A percentile compares a stretch with the other conserved stretches of the same genome.
Evolutionary conservation across 495 filamentous ascomycete genomes (phyloP).

Genomic region (Penicillium bialowiezense): DNA sequence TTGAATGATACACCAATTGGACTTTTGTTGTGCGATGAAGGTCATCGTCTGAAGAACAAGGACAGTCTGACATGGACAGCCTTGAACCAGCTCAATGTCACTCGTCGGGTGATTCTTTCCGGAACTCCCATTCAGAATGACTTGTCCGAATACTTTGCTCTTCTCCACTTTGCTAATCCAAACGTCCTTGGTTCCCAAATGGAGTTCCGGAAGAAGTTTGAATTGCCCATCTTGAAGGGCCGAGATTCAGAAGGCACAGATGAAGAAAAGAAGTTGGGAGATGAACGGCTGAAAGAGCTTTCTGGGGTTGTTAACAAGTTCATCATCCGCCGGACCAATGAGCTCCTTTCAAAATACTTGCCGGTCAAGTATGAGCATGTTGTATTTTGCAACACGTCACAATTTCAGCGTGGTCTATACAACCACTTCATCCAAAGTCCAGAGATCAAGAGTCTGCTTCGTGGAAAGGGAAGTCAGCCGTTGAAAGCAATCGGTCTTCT

Average conservation of each 20-base stretch:
- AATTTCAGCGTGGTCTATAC: constrained; percentile 90
- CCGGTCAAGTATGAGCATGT: constrained; percentile 99
- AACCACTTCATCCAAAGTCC: constrained; percentile 96
- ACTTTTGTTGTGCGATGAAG: constrained; percentile 95
- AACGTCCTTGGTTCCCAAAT: constrained; percentile 81
- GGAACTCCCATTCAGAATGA: constrained; percentile 99
- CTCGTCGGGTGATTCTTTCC: constrained; percentile 88
- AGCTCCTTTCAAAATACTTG: constrained; percentile 96
- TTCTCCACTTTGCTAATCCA: constrained; percentile 96
- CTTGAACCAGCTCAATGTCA: constrained; percentile 85
- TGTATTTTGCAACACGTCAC: constrained; percentile 96
- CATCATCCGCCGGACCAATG: constrained; percentile 97
- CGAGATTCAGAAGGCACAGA: constrained; percentile 90
- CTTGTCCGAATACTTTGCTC: constrained; percentile 92
- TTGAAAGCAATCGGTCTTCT: constrained; percentile 94
- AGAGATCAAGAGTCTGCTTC: constrained; percentile 86
- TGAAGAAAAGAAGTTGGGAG: constrained; percentile 75
- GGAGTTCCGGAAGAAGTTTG: constrained; percentile 94
- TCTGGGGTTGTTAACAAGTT: constrained; percentile 91
- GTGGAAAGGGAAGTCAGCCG: constrained; percentile 93
- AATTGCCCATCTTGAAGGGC: constrained; percentile 87
- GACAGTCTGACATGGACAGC: constrained; percentile 93
- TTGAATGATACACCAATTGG: constrained; percentile 85
- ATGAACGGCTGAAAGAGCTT: constrained; percentile 79
- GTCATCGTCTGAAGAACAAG: constrained; percentile 97